Evolutionary conservation across 2,329 filamentous ascomycete genomes (phyloP).

Genomic region (Cercospora zeina): DNA sequence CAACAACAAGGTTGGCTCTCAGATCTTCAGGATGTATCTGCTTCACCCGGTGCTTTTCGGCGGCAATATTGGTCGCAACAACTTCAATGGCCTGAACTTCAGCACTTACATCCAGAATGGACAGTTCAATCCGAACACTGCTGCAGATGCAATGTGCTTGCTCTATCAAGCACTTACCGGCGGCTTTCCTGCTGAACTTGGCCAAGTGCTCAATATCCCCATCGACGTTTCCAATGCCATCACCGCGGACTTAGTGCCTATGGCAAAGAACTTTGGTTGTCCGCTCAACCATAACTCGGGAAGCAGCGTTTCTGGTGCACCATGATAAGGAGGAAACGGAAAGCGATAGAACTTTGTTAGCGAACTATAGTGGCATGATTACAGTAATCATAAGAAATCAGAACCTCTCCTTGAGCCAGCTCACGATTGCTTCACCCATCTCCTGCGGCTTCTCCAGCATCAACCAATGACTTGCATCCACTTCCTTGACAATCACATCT

Average conservation of each 20-base stretch:
- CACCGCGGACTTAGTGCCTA: conserved; percentile 11
- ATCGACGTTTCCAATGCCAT: conserved; percentile 16
- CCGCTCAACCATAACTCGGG: conserved; percentile 25
- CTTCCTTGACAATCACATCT: conserved; percentile 35
- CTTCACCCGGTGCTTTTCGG: conserved; percentile 49
- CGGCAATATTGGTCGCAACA: conserved; percentile 29
- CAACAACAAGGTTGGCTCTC: conserved; percentile 37
- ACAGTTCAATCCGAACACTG: conserved; percentile 37
- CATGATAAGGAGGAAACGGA: neutral
- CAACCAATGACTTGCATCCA: conserved; percentile 42
- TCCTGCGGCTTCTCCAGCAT: conserved; percentile 41
- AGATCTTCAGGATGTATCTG: conserved; percentile 46
- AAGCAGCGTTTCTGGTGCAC: conserved; percentile 13
- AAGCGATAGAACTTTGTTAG: too few relatives aligned
- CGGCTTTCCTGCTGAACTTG: conserved; percentile 20
- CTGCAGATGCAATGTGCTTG: conserved; percentile 41
- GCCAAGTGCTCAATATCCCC: conserved; percentile 24
- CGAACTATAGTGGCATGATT: too few relatives aligned
- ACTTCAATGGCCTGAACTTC: conserved; percentile 34
- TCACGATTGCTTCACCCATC: conserved; percentile 12
- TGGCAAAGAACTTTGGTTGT: conserved; percentile 25
- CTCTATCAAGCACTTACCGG: conserved; percentile 44
- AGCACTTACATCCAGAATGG: conserved; percentile 43
- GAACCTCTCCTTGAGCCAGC: conserved; percentile 15
- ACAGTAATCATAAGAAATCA: neutral